Percentiles rank a stretch among this genome's conserved stretches.
phyloP scores from a whole-genome alignment of 352 stramenopile genomes.

The Peronospora belbahrii region DNA sequence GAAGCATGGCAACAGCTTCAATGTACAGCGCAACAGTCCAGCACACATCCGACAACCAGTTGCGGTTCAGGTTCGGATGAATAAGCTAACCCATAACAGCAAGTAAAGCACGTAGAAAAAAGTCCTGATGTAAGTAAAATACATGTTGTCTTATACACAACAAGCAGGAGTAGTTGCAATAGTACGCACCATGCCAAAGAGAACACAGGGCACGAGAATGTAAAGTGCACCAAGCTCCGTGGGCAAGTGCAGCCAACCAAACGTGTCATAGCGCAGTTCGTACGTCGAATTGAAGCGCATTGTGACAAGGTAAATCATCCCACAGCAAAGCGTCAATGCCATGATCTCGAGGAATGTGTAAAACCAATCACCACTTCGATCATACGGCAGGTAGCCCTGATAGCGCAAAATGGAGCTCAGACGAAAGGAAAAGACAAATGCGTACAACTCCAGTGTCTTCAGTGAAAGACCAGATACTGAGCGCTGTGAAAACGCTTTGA shows the following conservation, averaged over 20 bases:
- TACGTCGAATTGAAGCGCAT: constrained; percentile 94
- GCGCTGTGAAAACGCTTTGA: constrained; percentile 91
- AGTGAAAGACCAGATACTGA: constrained; percentile 90
- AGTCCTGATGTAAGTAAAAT: no score
- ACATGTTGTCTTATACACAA: no score
- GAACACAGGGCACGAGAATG: constrained; percentile 81
- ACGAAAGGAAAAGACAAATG: constrained; percentile 94
- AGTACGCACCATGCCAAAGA: constrained; percentile 70
- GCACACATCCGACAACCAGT: constrained; percentile 93
- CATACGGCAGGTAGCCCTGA: constrained; percentile 92
- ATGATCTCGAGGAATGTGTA: constrained; percentile 95
- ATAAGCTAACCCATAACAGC: constrained; percentile 63
- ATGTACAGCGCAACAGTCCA: constrained; percentile 99
- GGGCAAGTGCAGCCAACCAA: constrained; percentile 87
- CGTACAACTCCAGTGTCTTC: constrained; percentile 97
- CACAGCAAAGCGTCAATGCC: constrained; percentile 81
- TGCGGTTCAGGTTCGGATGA: constrained; percentile 93
- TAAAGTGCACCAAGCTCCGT: constrained; percentile 81
- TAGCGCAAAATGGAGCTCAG: constrained; percentile 96
- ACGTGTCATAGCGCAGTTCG: constrained; percentile 92
- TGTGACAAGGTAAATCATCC: constrained; percentile 88
- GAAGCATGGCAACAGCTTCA: constrained; percentile 91
- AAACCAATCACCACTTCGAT: constrained; percentile 95
- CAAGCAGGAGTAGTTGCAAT: not conserved
- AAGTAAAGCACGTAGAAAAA: no score